Conservation (phyloP, 2,329 filamentous ascomycete genomes). For the Arthroderma sp. region DNA sequence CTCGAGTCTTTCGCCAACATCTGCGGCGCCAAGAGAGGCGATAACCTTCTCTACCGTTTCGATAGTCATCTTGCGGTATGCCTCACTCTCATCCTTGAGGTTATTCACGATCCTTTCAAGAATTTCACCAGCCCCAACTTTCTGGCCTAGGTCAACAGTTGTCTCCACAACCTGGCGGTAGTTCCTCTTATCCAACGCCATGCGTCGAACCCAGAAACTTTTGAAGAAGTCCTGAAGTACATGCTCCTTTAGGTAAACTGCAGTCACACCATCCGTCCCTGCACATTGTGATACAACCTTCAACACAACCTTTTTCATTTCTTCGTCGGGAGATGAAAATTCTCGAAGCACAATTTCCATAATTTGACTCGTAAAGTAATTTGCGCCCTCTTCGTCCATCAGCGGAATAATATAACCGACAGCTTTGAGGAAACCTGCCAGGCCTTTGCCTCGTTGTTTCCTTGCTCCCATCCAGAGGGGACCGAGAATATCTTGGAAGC, state of each 20-base stretch:
- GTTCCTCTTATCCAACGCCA: conserved; percentile 95
- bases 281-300: conserved; percentile 96
- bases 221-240: conserved; percentile 97
- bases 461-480: conserved; percentile 92
- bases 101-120: conserved; percentile 87
- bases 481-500: conserved; percentile 94
- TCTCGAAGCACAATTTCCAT: conserved; percentile 97
- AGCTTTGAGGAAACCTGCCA: conserved; percentile 92
- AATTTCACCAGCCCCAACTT: conserved; percentile 94
- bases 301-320: conserved; percentile 99
- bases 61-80: conserved; percentile 97
- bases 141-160: conserved; percentile 91
- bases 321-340: conserved; percentile 92
- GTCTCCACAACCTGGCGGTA: conserved; percentile 97
- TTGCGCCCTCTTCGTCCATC: conserved; percentile 99
- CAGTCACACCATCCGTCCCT: conserved; percentile 85
- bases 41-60: conserved; percentile 97
- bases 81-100: conserved; percentile 94
- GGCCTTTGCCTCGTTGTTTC: conserved; percentile 90
- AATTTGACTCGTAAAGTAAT: conserved; percentile 96
- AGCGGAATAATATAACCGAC: conserved; percentile 96
- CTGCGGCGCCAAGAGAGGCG: conserved; percentile 80
- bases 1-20: conserved; percentile 84
- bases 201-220: conserved; percentile 93
- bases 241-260: conserved; percentile 86